Evolutionary conservation across 768 basidiomycete genomes (phyloP).

Genomic region (Russula lepida): DNA sequence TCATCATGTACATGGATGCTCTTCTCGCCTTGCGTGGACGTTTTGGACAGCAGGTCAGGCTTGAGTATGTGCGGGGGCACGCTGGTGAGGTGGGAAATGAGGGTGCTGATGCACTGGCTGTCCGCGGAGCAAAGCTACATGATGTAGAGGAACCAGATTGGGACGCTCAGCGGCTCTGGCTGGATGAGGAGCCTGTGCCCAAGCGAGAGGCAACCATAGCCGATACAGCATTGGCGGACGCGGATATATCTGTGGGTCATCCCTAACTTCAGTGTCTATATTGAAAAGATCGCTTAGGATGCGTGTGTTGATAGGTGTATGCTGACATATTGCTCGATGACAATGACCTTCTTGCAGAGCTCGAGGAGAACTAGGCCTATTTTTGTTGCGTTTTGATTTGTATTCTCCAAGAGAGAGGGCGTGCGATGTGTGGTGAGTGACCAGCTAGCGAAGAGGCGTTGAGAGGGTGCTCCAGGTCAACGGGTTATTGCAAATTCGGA

Average conservation of each 20-base stretch:
- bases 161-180: constrained; percentile 26
- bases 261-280: neutral
- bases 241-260: neutral
- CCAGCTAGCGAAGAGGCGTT: too few relatives aligned
- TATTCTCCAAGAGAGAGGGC: neutral
- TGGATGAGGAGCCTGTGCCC: neutral
- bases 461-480: too few relatives aligned
- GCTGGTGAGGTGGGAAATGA: constrained; percentile 77
- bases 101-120: constrained; percentile 70
- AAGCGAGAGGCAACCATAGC: neutral
- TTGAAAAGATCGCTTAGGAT: neutral
- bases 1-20: constrained; percentile 64
- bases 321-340: constrained; percentile 13
- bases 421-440: too few relatives aligned
- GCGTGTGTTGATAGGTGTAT: neutral
- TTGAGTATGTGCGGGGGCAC: constrained; percentile 76
- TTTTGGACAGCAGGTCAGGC: constrained; percentile 44
- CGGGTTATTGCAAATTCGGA: neutral
- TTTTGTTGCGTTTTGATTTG: neutral
- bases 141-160: constrained; percentile 50
- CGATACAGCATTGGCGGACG: neutral
- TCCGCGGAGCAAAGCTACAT: constrained; percentile 40
- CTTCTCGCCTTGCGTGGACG: constrained; percentile 47
- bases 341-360: constrained; percentile 6
- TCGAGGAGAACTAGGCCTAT: neutral